Conservation (phyloP, 495 filamentous ascomycete genomes). For the Aspergillus ellipticus region DNA sequence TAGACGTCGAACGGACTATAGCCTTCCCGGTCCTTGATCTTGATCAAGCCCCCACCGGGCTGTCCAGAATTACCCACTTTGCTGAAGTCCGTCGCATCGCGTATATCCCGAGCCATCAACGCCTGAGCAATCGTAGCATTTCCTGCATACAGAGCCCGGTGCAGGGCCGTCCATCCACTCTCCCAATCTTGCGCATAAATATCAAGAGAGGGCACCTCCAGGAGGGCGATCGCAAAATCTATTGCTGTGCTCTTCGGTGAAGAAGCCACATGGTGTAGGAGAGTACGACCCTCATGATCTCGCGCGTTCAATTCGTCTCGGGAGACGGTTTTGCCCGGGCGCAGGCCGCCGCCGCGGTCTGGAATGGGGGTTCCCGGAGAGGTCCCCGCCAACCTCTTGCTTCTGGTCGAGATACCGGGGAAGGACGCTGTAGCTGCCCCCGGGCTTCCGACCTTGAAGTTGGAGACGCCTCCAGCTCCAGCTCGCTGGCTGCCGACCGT, state of each 20-base stretch:
- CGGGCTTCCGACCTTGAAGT: constrained; percentile 47
- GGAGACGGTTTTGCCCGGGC: constrained; percentile 40
- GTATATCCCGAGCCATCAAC: constrained; percentile 70
- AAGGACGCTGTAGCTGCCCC: constrained; percentile 45
- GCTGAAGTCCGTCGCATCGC: constrained; percentile 55
- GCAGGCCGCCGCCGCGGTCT: constrained; percentile 23
- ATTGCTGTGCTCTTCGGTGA: constrained; percentile 63
- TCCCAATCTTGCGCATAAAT: constrained; percentile 82
- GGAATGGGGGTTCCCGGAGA: constrained; percentile 27
- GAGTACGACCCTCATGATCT: constrained; percentile 70
- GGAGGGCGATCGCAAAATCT: constrained; percentile 69
- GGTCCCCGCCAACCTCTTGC: constrained; percentile 30
- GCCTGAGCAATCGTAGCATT: constrained; percentile 82
- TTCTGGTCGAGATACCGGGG: constrained; percentile 38
- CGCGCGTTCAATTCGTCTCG: constrained; percentile 76
- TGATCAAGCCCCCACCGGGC: constrained; percentile 65
- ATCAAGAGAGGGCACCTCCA: constrained; percentile 80
- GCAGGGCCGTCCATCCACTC: constrained; percentile 93
- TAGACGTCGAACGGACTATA: constrained; percentile 93
- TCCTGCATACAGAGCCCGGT: constrained; percentile 88
- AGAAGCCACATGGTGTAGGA: constrained; percentile 83
- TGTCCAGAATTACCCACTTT: constrained; percentile 44
- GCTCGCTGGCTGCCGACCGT: constrained; percentile 37
- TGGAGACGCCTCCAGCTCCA: constrained; percentile 27
- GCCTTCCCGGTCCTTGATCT: constrained; percentile 92